phyloP scores from a whole-genome alignment of 2,329 filamentous ascomycete species.

The Arthroderma sp. region DNA sequence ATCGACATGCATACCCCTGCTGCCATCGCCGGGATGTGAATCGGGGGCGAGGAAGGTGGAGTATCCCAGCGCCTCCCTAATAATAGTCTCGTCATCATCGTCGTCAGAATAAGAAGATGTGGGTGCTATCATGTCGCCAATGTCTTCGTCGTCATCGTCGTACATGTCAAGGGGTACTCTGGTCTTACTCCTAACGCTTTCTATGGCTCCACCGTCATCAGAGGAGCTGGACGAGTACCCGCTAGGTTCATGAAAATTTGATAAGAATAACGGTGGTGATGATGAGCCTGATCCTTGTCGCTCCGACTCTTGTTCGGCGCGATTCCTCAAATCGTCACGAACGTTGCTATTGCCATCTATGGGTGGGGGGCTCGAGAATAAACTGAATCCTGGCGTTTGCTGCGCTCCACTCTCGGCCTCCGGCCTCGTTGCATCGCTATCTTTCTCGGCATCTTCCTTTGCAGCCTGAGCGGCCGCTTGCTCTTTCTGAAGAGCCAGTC shows the following conservation, averaged over 20 bases:
- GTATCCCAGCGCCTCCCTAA: conserved; percentile 55
- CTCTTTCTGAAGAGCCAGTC: conserved; percentile 64
- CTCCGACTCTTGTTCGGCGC: no score
- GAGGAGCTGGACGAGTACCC: conserved; percentile 29
- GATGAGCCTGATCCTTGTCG: conserved; percentile 7
- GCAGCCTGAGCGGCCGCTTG: conserved; percentile 36
- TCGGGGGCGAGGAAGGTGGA: conserved; percentile 47
- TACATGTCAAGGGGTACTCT: conserved; percentile 47
- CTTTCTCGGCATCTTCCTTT: conserved; percentile 15
- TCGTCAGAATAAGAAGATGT: conserved; percentile 36
- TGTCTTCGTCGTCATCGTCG: conserved; percentile 39
- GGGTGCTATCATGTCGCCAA: conserved; percentile 36
- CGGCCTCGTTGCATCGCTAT: neutral
- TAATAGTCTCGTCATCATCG: conserved; percentile 39
- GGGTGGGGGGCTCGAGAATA: neutral
- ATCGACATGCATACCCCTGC: conserved; percentile 8
- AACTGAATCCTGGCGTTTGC: neutral
- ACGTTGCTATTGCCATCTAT: neutral
- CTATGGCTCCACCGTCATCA: conserved; percentile 25
- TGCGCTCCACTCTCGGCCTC: neutral
- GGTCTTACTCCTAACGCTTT: conserved; percentile 28
- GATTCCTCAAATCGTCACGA: no score
- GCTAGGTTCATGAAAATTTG: conserved; percentile 26
- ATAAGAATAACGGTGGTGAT: conserved; percentile 24
- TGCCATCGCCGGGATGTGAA: conserved; percentile 13